phyloP scores from a whole-genome alignment of 176 grass and related monocot species.

The Carex parvula region DNA sequence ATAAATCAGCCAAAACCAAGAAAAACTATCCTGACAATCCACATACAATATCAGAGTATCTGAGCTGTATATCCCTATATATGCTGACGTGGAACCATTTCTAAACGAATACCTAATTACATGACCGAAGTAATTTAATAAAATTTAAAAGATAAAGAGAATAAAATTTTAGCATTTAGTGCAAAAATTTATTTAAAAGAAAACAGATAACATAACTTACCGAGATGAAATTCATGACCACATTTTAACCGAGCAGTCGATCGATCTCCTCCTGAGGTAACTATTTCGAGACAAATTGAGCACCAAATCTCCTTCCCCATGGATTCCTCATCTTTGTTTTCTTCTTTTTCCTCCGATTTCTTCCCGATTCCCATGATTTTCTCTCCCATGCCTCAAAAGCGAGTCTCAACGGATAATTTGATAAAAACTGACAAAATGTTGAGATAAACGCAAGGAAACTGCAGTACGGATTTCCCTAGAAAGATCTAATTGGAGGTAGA shows the following conservation, averaged over 20 bases:
- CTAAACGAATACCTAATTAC: not conserved
- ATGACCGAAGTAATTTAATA: not conserved
- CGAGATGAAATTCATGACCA: slow-evolving; percentile 91
- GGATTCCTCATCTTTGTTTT: slow-evolving; percentile 27
- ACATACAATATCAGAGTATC: not conserved
- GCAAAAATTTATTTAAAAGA: not conserved
- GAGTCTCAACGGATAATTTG: not conserved
- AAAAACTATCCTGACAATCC: not conserved
- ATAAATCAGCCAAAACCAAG: not conserved
- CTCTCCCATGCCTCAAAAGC: not conserved
- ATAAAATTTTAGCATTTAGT: not conserved
- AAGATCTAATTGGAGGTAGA: not conserved
- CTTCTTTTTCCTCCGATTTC: slow-evolving; percentile 28
- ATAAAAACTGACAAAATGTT: not conserved
- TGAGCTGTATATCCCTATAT: not conserved
- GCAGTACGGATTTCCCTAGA: not conserved
- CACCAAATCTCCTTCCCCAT: slow-evolving; percentile 43
- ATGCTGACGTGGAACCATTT: not conserved
- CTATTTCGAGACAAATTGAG: slow-evolving; percentile 92
- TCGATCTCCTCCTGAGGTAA: slow-evolving; percentile 49
- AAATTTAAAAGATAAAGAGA: not conserved
- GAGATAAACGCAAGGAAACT: not conserved
- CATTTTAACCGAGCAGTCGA: slow-evolving; percentile 88
- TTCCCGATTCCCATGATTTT: slow-evolving; percentile 19
- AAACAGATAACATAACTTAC: slow-evolving; percentile 21